Base-by-base conservation (phyloP, 2,329 filamentous ascomycete genomes). In the Bisporella sp. region DNA sequence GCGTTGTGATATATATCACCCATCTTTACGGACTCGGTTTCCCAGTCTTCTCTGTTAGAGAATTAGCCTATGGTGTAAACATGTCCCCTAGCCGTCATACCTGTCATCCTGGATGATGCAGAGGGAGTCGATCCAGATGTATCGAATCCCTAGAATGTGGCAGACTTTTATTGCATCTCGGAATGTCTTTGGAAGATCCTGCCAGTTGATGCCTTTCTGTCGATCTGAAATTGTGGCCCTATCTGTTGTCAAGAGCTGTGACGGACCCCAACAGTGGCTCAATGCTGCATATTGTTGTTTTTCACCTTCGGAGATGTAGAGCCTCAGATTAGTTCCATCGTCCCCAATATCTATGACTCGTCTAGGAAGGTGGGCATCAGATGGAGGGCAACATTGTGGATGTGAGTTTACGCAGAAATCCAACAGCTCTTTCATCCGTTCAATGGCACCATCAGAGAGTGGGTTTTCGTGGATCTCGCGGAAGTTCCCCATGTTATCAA, bases 61-160 rank as follows among this genome's bases (percentile, higher is more conserved):
- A 21, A 21, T 21, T 21, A 21, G 21, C 21, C 21, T 21, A 21
- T 21, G 21, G 21, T 21, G 21, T 21, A 21, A 21, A 21, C 21
- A 21, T 21, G 21, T 21, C 3, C 21, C 21, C 21, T 21, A 21
- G 3, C 21, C 21, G 21, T 21, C 21, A 21, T 21, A 21, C 21
- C 21, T 21, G 4, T 42, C 40, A 7, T 13, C 59, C 41, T 68
- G 64, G 31, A 63, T 48, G 12, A 68, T 64, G 33, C 66, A 68
- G 0, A 67, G 49, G n/a, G 59, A 58, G 54, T 67, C 63, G 39
- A 67, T 63, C 65, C 65, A 68, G 4, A 68, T 48, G 48, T 64
- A 67, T 1, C 48, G 32, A 9, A 65, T 41, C 0, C 46, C 48
- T 32, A 68, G 58, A 11, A 51, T 47, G 8, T 55, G 52, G 5